phyloP scores from a whole-genome alignment of 768 basidiomycete species.

The Leucocoprinus leucothites region DNA sequence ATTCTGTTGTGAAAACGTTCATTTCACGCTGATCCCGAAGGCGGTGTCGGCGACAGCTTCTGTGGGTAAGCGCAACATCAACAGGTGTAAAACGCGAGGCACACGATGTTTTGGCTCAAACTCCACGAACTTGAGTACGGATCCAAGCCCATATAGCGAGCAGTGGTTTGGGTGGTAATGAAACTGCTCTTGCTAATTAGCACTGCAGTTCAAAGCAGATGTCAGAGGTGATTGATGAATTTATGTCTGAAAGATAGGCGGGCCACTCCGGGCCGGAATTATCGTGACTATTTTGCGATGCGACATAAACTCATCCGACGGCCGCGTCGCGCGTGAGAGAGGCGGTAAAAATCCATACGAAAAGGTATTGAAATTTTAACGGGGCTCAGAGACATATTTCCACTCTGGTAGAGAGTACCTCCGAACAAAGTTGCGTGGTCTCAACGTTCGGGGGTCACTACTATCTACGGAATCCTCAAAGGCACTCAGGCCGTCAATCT shows the following conservation, averaged over 20 bases:
- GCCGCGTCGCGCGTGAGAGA: too few relatives aligned
- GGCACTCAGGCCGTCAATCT: background rate
- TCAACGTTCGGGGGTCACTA: constrained; percentile 7
- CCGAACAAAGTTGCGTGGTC: background rate
- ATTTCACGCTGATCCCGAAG: constrained; percentile 5
- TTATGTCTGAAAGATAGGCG: background rate
- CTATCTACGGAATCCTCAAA: background rate
- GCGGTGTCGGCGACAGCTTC: constrained; percentile 6
- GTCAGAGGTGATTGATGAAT: background rate
- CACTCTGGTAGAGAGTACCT: too few relatives aligned
- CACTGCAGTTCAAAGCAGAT: background rate
- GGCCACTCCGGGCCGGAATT: background rate
- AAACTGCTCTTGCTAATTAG: background rate
- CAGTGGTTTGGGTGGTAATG: background rate
- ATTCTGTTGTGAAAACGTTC: constrained; percentile 2
- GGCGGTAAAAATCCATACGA: too few relatives aligned
- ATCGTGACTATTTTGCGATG: constrained; percentile 1
- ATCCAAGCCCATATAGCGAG: background rate
- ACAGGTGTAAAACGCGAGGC: constrained; percentile 12
- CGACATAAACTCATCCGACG: too few relatives aligned
- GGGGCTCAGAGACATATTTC: too few relatives aligned
- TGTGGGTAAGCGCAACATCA: background rate
- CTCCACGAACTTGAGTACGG: background rate
- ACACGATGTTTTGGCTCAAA: constrained; percentile 1
- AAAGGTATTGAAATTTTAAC: too few relatives aligned